Conservation (phyloP, 1,284 basidiomycete species). For the Ustilago crameri region DNA sequence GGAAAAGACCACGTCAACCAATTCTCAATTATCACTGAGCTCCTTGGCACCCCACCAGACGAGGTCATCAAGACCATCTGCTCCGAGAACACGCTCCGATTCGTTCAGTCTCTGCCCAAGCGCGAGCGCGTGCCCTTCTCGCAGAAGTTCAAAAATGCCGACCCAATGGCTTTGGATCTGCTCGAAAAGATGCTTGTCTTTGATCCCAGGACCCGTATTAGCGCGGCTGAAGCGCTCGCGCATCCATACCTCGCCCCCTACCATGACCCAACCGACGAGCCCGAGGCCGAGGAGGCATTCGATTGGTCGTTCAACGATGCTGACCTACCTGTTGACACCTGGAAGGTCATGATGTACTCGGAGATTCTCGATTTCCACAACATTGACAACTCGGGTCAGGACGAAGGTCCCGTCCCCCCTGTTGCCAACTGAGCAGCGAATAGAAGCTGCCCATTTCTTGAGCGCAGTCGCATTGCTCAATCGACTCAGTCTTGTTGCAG, state of each 20-base stretch:
- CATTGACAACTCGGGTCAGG: slow-evolving; percentile 61
- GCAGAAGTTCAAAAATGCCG: slow-evolving; percentile 89
- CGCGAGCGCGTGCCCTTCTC: slow-evolving; percentile 93
- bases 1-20: slow-evolving; percentile 99
- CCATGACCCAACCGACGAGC: slow-evolving; percentile 98
- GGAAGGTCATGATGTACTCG: slow-evolving; percentile 82
- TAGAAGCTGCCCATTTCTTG: neutral
- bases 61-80: slow-evolving; percentile 99
- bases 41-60: slow-evolving; percentile 96
- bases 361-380: slow-evolving; percentile 70
- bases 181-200: slow-evolving; percentile 99
- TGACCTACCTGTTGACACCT: slow-evolving; percentile 97
- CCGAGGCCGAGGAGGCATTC: slow-evolving; percentile 90
- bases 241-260: slow-evolving; percentile 98
- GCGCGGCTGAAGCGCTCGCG: slow-evolving; percentile 86
- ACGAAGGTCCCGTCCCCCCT: slow-evolving; percentile 56
- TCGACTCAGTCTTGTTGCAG: slow-evolving; percentile 4
- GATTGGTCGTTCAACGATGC: slow-evolving; percentile 99
- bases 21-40: slow-evolving; percentile 99
- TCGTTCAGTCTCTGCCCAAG: slow-evolving; percentile 97
- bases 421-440: slow-evolving; percentile 26
- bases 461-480: neutral
- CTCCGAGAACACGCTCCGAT: slow-evolving; percentile 98
- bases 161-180: slow-evolving; percentile 93
- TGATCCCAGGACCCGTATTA: slow-evolving; percentile 95